Percentiles rank a stretch among this genome's conserved stretches.
Conservation (phyloP, 768 basidiomycete species). For the Tricholoma hemisulphureum region DNA sequence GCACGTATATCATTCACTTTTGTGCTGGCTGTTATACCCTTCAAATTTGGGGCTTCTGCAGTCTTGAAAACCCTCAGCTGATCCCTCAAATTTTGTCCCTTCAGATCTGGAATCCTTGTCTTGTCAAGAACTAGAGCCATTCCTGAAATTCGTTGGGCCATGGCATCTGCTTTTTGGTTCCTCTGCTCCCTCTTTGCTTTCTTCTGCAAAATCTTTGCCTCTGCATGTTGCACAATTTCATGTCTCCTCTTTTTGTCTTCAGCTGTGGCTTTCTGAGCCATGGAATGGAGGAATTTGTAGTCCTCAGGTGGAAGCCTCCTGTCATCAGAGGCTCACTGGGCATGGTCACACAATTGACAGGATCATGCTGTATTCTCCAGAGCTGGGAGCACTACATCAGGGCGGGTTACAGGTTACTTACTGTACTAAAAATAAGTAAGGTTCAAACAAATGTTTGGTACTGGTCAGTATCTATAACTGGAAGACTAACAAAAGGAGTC, state of each 20-base stretch:
- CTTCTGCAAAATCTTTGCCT: background rate
- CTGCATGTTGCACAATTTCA: background rate
- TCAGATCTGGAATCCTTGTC: background rate
- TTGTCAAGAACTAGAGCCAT: background rate
- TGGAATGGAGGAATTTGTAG: background rate
- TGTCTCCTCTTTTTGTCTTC: background rate
- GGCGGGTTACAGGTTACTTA: too few species aligned
- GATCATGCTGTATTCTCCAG: too few species aligned
- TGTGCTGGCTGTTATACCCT: background rate
- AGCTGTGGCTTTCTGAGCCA: background rate
- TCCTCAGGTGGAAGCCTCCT: too few species aligned
- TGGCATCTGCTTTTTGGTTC: background rate
- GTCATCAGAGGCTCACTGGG: too few species aligned
- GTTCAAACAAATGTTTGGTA: too few species aligned
- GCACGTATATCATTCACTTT: background rate
- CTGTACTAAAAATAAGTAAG: too few species aligned
- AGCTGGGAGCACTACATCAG: too few species aligned
- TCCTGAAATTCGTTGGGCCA: background rate
- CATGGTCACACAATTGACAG: too few species aligned
- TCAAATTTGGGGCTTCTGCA: background rate
- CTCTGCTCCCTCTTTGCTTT: background rate
- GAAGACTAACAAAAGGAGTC: too few species aligned
- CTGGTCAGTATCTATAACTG: too few species aligned
- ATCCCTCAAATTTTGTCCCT: background rate
- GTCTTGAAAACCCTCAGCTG: background rate